Base-by-base conservation (phyloP, 345 rosid genomes). In the Salix suchowensis region DNA sequence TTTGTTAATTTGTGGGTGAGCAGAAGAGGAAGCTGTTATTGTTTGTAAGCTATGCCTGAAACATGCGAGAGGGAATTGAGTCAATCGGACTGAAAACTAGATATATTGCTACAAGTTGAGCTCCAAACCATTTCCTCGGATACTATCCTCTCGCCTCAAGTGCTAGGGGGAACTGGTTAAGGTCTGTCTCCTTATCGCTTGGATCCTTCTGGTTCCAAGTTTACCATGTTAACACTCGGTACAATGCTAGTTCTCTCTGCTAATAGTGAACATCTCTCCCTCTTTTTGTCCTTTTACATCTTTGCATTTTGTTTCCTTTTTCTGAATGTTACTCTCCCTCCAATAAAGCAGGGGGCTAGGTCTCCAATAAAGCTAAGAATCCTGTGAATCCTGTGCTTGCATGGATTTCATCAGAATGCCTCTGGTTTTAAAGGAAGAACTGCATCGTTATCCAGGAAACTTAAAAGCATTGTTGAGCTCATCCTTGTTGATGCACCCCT, bases 341-440 rank as follows among this genome's bases (percentile, higher is more conserved):
- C 60, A 23, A 61, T 55, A 12, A 58, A 12, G 34, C 87, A 91
- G 93, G 86, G 86, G 68, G 82, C 54, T 8, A 67, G 34, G 6
- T 44, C 81, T 70, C 85, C 84, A 28, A 86, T 87, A 82, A 96
- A 92, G 80, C 86, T 94, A 73, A 89, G 89, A 83, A 91, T 94
- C 78, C 83, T 94, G 76, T 96, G 99, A 83, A 91, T 94, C 78
- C 83, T 94, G 77, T 96, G 99, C 87, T 82, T 96, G 84, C 99
- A 96, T 30, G 99, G 99, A 71, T 96, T 94, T 85, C 86, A 98
- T 81, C 98, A 96, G 81, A 96, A 89, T 79, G 94, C 97, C 21
- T 90, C 98, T 71, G 79, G 97, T 79, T 94, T 96, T 76, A 94
- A 89, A 80, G 99, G 99, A 77, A 86, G 98, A 88, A 94, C 92